Evolutionary conservation across 2,329 filamentous ascomycete genomes (phyloP).

Genomic region (Venturia asperata): DNA sequence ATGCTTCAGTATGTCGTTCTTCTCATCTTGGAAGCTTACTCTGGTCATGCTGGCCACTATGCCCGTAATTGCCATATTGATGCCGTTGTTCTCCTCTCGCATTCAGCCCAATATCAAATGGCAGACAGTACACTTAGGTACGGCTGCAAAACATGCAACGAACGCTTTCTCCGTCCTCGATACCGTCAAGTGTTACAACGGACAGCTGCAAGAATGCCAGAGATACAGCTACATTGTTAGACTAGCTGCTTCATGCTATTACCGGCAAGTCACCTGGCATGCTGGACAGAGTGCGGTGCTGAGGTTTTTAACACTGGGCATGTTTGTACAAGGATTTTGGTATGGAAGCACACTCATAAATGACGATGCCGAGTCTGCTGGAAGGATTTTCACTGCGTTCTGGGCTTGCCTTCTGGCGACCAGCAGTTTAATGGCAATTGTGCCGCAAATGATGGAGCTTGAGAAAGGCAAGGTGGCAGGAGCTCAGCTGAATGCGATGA

Average conservation of each 20-base stretch:
- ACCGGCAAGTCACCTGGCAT: conserved; percentile 60
- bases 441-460: conserved; percentile 70
- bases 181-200: conserved; percentile 79
- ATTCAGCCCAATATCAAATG: conserved; percentile 59
- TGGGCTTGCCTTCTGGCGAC: conserved; percentile 73
- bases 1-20: conserved; percentile 65
- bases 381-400: conserved; percentile 73
- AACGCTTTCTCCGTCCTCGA: conserved; percentile 70
- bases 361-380: conserved; percentile 51
- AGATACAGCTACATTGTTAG: conserved; percentile 56
- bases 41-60: conserved; percentile 65
- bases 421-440: conserved; percentile 63
- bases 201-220: conserved; percentile 59
- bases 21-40: conserved; percentile 76
- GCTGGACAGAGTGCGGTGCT: conserved; percentile 66
- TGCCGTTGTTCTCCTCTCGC: conserved; percentile 60
- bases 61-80: conserved; percentile 21
- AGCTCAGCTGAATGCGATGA: conserved; percentile 47
- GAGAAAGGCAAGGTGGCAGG: conserved; percentile 74
- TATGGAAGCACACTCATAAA: conserved; percentile 68
- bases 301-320: conserved; percentile 64
- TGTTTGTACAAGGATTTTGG: conserved; percentile 89
- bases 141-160: conserved; percentile 64
- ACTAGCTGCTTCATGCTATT: conserved; percentile 55
- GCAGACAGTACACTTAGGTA: conserved; percentile 61